Conservation (phyloP, 2,329 filamentous ascomycete species). For the Monilinia aucupariae region DNA sequence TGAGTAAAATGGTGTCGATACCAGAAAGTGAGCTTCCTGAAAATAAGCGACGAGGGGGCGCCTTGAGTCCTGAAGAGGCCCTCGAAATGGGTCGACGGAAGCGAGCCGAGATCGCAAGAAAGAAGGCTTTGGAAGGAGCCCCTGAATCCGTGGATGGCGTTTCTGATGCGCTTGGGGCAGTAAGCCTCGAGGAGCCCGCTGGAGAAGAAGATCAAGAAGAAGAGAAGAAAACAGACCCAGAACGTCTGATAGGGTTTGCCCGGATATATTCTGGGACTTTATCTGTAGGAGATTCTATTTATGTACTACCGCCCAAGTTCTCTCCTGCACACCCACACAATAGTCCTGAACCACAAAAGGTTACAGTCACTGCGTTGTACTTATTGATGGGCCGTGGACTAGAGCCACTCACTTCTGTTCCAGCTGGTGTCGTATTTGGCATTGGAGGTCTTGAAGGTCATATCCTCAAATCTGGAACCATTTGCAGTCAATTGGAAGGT, state of each 20-base stretch:
- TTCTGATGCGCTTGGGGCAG: slow-evolving; percentile 53
- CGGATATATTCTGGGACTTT: slow-evolving; percentile 88
- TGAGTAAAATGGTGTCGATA: slow-evolving; percentile 97
- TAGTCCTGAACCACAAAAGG: slow-evolving; percentile 68
- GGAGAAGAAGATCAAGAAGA: slow-evolving; percentile 35
- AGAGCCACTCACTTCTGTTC: slow-evolving; percentile 76
- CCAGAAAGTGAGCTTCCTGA: slow-evolving; percentile 87
- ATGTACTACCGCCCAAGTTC: slow-evolving; percentile 90
- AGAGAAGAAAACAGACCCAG: slow-evolving; percentile 62
- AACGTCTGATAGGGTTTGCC: slow-evolving; percentile 91
- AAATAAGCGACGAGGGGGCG: slow-evolving; percentile 67
- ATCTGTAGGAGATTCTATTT: slow-evolving; percentile 82
- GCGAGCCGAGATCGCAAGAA: slow-evolving; percentile 77
- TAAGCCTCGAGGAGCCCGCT: slow-evolving; percentile 51
- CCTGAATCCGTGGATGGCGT: slow-evolving; percentile 41
- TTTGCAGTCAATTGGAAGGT: slow-evolving; percentile 82
- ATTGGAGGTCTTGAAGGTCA: slow-evolving; percentile 88
- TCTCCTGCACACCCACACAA: slow-evolving; percentile 71
- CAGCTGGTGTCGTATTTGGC: slow-evolving; percentile 91
- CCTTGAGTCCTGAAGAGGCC: slow-evolving; percentile 83
- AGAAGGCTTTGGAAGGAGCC: slow-evolving; percentile 50
- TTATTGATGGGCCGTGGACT: slow-evolving; percentile 91
- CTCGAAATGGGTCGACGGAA: slow-evolving; percentile 82
- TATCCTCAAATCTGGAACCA: slow-evolving; percentile 90
- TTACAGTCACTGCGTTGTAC: slow-evolving; percentile 83